These are phyloP conservation scores for Zopfochytrium polystomum DNA, from an alignment of 371 early-diverging fungal genomes.

Conservation along the genomic window DNA sequence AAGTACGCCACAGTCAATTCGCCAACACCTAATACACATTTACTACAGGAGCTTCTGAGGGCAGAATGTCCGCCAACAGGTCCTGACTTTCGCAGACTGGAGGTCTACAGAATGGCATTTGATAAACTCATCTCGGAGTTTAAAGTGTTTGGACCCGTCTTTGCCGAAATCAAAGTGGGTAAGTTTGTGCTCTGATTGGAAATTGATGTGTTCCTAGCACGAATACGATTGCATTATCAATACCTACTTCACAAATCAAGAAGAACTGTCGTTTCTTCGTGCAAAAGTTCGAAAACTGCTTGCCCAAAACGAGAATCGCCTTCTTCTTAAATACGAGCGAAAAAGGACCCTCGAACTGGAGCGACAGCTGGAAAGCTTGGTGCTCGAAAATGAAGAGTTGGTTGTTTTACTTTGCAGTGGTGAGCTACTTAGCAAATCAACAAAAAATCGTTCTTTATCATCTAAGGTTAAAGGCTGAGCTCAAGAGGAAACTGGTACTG, in stretches of 20 bases:
- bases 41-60: slow-evolving; percentile 27
- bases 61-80: slow-evolving; percentile 21
- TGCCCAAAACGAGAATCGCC: slow-evolving; percentile 42
- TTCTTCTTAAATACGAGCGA: slow-evolving; percentile 42
- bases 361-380: slow-evolving; percentile 18
- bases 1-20: neutral
- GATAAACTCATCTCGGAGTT: slow-evolving; percentile 42
- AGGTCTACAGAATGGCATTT: slow-evolving; percentile 34
- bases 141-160: slow-evolving; percentile 33
- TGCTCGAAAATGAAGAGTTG: slow-evolving; percentile 31
- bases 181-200: neutral
- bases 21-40: neutral
- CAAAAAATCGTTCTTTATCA: no score
- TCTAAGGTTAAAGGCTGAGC: slow-evolving; percentile 34
- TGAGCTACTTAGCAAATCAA: no score
- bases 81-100: slow-evolving; percentile 33
- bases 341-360: slow-evolving; percentile 31
- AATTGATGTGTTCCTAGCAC: slow-evolving; percentile 1
- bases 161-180: slow-evolving; percentile 42
- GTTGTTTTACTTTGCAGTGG: no score
- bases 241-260: slow-evolving; percentile 23
- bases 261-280: slow-evolving; percentile 35
- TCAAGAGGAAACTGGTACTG: slow-evolving; percentile 34
- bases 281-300: slow-evolving; percentile 42
- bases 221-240: slow-evolving; percentile 16